Conservation (phyloP, 2,329 filamentous ascomycete species). For the Zymoseptoria passerinii region DNA sequence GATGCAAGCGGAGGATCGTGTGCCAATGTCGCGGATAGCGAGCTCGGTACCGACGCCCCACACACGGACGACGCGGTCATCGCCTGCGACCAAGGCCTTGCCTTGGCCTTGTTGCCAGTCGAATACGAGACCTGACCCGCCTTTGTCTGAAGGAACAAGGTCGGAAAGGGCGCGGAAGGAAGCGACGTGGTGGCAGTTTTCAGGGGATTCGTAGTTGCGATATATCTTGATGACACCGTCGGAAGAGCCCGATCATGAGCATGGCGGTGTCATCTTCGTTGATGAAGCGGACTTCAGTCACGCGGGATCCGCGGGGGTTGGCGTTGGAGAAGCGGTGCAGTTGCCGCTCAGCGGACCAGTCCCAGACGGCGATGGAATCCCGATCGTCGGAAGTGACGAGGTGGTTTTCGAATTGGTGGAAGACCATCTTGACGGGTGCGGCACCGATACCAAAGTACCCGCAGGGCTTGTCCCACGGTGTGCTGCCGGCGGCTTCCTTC, state of each 20-base stretch:
- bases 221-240: conserved; percentile 93
- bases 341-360: conserved; percentile 71
- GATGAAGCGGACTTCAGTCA: conserved; percentile 93
- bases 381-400: conserved; percentile 87
- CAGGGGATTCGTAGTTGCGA: conserved; percentile 75
- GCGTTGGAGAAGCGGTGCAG: conserved; percentile 87
- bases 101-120: conserved; percentile 99
- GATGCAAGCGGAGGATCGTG: conserved; percentile 88
- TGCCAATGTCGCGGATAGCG: conserved; percentile 86
- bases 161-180: conserved; percentile 88
- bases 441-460: conserved; percentile 82
- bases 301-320: conserved; percentile 81
- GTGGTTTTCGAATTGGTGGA: conserved; percentile 97
- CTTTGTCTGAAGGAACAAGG: conserved; percentile 76
- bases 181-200: conserved; percentile 74
- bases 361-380: conserved; percentile 82
- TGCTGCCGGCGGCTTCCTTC: conserved; percentile 76
- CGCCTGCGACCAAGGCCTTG: conserved; percentile 87
- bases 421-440: conserved; percentile 86
- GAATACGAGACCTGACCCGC: conserved; percentile 91
- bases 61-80: conserved; percentile 88
- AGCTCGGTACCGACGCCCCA: conserved; percentile 95
- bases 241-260: conserved; percentile 88
- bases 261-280: conserved; percentile 97
- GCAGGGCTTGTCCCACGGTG: conserved; percentile 76